Evolutionary conservation across 257 asterid genomes (phyloP), one percentile per base, ranked within the genome.

Genomic region (Lantana camara): DNA sequence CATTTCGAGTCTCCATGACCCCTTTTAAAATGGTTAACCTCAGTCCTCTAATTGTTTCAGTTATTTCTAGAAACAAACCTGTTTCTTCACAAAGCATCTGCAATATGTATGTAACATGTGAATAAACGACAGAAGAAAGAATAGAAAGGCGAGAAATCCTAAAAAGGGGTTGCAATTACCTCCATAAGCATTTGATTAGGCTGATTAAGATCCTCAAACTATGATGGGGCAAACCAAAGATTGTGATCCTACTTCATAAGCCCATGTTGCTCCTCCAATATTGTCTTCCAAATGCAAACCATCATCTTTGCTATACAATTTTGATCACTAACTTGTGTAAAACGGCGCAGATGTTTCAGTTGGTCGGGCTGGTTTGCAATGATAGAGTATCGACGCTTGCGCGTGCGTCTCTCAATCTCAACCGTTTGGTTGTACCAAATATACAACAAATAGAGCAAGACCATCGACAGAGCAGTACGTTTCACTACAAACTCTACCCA

Each of bases 171-270:
- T 44, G 63, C 13, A 44, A 41, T 55, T 73, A 83, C 95, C 90
- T 89, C 92, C n/a, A 89, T 85, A 35, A 86, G 95, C 96, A 86
- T 83, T 74, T 85, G 95, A 37, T 83, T 78, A 50, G 92, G 95
- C 50, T 82, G 87, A 77, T 84, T 80, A 17, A 88, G 80, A 78
- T 88, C 89, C 89, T 88, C 95, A n/a, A n/a, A 88, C 91, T 62
- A 81, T 74, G 53, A 89, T 89, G 6, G 95, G 96, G 65, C 95
- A 82, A 69, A 77, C 83, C 82, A 70, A 82, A 46, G 96, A 82
- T 63, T 84, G 90, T 6, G 90, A 83, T 13, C 95, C 95, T 22
- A 86, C 79, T 82, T 89, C 96, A 68, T 86, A 89, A 1, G 92
- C 96, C 96, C 96, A 89, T 1, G 96, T 89, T 27, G 88, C 95